These are phyloP conservation scores for Fusarium torreyae DNA, from an alignment of 2,329 filamentous ascomycete species.

Conservation along the genomic window DNA sequence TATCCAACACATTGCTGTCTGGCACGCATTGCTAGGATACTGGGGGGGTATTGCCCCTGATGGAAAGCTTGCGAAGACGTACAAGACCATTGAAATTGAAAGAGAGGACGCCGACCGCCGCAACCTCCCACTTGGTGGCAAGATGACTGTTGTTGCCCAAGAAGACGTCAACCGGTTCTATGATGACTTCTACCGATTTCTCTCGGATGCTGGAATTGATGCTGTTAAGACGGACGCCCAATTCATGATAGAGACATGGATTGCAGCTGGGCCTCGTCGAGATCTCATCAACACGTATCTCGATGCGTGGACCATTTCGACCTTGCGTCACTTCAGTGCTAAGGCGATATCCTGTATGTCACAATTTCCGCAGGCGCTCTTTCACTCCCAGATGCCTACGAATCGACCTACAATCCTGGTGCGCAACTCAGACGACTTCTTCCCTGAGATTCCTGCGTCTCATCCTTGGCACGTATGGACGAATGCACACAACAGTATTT, in stretches of 20 bases:
- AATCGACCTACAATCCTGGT: constrained; percentile 81
- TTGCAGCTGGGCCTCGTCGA: constrained; percentile 77
- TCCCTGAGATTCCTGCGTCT: constrained; percentile 82
- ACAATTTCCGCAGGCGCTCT: constrained; percentile 87
- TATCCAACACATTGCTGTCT: constrained; percentile 89
- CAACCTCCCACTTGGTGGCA: constrained; percentile 69
- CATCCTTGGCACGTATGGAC: constrained; percentile 97
- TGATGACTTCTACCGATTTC: constrained; percentile 90
- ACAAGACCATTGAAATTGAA: constrained; percentile 78
- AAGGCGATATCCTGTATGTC: constrained; percentile 96
- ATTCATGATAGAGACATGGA: constrained; percentile 86
- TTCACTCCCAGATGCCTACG: constrained; percentile 85
- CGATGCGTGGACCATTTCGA: constrained; percentile 86
- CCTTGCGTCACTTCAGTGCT: constrained; percentile 82
- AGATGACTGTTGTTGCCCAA: constrained; percentile 80
- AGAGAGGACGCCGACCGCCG: constrained; percentile 64
- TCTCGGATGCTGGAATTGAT: constrained; percentile 81
- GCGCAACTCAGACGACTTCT: constrained; percentile 94
- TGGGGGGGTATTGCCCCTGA: constrained; percentile 89
- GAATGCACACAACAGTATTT: constrained; percentile 89
- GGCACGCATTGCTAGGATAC: constrained; percentile 92
- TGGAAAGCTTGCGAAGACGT: constrained; percentile 81
- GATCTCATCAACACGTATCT: constrained; percentile 82
- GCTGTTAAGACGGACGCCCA: constrained; percentile 95
- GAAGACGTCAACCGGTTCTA: constrained; percentile 85